Percentiles rank a stretch among this genome's conserved stretches.
phyloP scores from a whole-genome alignment of 225 moss, liverwort and hornwort species.

The Bryoerythrophyllum caledonicum region DNA sequence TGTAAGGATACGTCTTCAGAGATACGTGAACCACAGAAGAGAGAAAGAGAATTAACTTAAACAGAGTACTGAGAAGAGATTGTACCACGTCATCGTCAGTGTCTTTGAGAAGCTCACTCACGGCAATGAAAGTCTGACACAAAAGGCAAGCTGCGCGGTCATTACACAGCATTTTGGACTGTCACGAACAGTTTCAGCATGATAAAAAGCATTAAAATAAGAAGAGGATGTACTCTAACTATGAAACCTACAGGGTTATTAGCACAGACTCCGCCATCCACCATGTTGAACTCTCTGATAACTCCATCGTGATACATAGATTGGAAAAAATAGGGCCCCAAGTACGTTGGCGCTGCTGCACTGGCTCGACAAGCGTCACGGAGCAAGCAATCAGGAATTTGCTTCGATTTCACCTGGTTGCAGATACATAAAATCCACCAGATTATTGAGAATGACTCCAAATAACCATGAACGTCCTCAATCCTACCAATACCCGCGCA shows the following conservation, averaged over 20 bases:
- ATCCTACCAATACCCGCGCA: constrained; percentile 1
- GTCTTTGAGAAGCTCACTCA: constrained; percentile 30
- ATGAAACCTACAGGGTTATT: constrained; percentile 26
- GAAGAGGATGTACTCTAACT: neutral
- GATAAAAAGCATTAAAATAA: neutral
- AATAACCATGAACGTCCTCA: neutral
- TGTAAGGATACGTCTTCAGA: neutral
- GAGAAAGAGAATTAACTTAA: neutral
- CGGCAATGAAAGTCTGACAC: constrained; percentile 25
- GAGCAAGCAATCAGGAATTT: constrained; percentile 31
- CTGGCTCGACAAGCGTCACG: constrained; percentile 30
- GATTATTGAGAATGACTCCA: neutral
- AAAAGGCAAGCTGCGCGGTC: neutral
- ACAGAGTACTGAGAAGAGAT: neutral
- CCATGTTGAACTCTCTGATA: constrained; percentile 29
- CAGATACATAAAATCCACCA: neutral
- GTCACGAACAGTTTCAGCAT: neutral
- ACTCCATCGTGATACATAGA: constrained; percentile 13
- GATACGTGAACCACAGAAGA: neutral
- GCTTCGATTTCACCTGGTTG: constrained; percentile 27
- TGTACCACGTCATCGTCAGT: constrained; percentile 15
- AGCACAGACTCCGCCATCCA: constrained; percentile 34
- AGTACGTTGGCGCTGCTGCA: constrained; percentile 27
- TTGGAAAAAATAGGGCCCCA: constrained; percentile 21
- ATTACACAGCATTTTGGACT: neutral